Conservation (phyloP, 495 filamentous ascomycete species). For the Recurvomyces mirabilis region DNA sequence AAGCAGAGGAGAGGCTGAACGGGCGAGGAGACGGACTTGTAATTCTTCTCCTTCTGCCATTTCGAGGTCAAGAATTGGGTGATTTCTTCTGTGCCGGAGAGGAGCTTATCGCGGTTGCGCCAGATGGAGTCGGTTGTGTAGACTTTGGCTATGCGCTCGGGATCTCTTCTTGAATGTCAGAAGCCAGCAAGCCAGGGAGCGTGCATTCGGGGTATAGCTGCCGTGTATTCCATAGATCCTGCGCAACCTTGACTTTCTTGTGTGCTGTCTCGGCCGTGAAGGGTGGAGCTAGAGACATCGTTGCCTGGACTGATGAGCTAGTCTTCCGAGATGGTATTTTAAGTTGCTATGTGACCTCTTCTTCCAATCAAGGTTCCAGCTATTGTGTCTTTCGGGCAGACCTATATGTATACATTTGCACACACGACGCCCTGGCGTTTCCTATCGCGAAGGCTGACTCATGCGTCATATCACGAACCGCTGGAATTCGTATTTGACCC, state of each 20-base stretch:
- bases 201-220: constrained; percentile 30
- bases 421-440: too few relatives aligned
- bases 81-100: constrained; percentile 58
- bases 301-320: constrained; percentile 3
- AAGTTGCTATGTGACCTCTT: too few relatives aligned
- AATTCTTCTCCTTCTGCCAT: constrained; percentile 63
- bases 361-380: too few relatives aligned
- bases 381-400: too few relatives aligned
- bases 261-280: constrained; percentile 65
- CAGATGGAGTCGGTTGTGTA: constrained; percentile 74
- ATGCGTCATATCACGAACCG: too few relatives aligned
- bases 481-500: too few relatives aligned
- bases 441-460: too few relatives aligned
- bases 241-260: constrained; percentile 75
- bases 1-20: background rate
- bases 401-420: too few relatives aligned
- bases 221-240: constrained; percentile 78
- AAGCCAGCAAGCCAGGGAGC: background rate
- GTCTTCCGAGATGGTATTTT: too few relatives aligned
- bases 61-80: constrained; percentile 63
- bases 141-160: constrained; percentile 49
- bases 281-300: constrained; percentile 58
- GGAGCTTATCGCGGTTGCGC: constrained; percentile 67
- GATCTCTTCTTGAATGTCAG: constrained; percentile 39
- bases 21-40: constrained; percentile 26